Percentiles rank a stretch among this genome's conserved stretches.
Conservation (phyloP, 805 yeast species). For the Yarrowia sp. region DNA sequence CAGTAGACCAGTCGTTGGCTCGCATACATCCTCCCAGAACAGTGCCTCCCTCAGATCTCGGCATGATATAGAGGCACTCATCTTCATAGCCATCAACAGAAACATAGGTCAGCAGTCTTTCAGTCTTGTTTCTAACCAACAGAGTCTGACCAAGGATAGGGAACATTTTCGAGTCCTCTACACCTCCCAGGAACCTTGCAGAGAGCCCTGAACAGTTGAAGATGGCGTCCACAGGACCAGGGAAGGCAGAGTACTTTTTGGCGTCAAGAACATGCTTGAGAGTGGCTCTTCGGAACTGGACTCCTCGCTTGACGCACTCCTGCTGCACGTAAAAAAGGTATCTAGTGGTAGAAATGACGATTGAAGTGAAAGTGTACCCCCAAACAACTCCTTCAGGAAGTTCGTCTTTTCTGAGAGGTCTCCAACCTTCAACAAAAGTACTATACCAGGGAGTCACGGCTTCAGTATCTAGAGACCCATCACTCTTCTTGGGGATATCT, state of each 20-base stretch:
- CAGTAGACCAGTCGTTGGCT: constrained; percentile 66
- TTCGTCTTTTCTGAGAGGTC: constrained; percentile 49
- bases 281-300: constrained; percentile 56
- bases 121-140: constrained; percentile 33
- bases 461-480: constrained; percentile 11
- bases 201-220: constrained; percentile 84
- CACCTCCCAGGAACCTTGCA: constrained; percentile 69
- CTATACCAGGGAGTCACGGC: constrained; percentile 37
- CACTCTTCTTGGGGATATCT: constrained; percentile 29
- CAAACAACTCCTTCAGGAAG: constrained; percentile 61
- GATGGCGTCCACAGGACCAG: constrained; percentile 54
- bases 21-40: constrained; percentile 80
- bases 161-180: constrained; percentile 63
- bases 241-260: constrained; percentile 30
- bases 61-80: constrained; percentile 38
- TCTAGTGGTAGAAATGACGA: constrained; percentile 76
- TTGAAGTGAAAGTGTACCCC: constrained; percentile 64
- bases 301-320: constrained; percentile 58
- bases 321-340: constrained; percentile 59
- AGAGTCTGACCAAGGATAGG: constrained; percentile 75
- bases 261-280: constrained; percentile 67
- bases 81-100: constrained; percentile 26
- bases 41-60: constrained; percentile 39
- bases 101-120: constrained; percentile 17
- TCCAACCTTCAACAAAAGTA: constrained; percentile 34